Base-by-base conservation (phyloP, 129 eudicot genomes). In the Chrysanthemum makinoi region DNA sequence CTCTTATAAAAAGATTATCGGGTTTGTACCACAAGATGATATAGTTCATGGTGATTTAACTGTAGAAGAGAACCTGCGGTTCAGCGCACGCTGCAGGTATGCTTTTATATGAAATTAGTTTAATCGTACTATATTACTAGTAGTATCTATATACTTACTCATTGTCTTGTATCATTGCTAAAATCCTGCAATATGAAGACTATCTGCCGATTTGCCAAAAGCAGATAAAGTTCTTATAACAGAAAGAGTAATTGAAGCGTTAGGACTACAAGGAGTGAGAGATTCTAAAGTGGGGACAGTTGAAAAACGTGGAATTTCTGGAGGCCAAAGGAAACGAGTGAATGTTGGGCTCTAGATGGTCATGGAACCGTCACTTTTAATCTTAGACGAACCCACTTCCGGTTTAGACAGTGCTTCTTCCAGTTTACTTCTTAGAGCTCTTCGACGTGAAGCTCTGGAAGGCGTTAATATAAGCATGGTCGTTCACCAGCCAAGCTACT, bases 21-120 rank as follows among this genome's bases (percentile, higher is more conserved):
- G 98, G 56, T 92, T 92, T 81, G 98, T 92, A 66, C 98, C 98
- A 16, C 98, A 92, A 78, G 98, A 92, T 80, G 98, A 89, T 82
- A 84, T 92, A 15, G 98, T 92, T 33, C 98, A 92, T 83, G 98
- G 98, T 71, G 89, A 92, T 80, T 81, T 92, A 80, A 88, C 98
- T 14, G 98, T 92, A 19, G 98, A 92, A 80, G 98, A 92, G 76
- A 92, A 92, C 75, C 87, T 92, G 50, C 79, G 91, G 51, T 92
- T 89, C 77, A 87, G 88, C 80, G 98, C 98, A 67, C 86, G 98
- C 20, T 92, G 98, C 86, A 83, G 98, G 98, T 92, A 84, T 51
- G 57, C 62, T 53, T 14, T 24, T 16, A n/a, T 28, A 15, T 52
- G 28, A 13, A 26, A 51, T 51, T 30, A n/a, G 6, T 30, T 9